Base-by-base conservation (phyloP, 805 yeast species). In the Ogataea methylovora region DNA sequence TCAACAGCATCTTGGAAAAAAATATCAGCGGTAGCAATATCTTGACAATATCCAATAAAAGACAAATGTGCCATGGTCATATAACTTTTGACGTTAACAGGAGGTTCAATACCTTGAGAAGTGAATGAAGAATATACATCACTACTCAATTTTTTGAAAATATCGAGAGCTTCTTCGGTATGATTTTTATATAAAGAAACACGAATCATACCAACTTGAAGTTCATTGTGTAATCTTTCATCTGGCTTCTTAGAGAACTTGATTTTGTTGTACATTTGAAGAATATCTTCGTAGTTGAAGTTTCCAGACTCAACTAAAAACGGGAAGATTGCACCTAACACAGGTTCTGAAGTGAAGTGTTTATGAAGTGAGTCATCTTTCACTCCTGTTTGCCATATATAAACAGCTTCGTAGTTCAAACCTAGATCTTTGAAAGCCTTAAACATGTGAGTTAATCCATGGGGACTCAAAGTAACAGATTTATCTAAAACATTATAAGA, bases 1-100 rank as follows among this genome's bases (percentile, higher is more conserved):
- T 67, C 65, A 27, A 81, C 56, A 4, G 85, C 88, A 51, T 79
- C 80, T 44, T 78, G 78, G 52, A 81, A 84, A 51, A 84, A 85
- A 24, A 76, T 72, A 47, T 72, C 71, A 2, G 94, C 84, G 29
- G 86, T 78, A 28, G 66, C 63, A 37, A 79, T 62, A 52, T 84
- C 87, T 46, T 69, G 69, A 56, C 86, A 81, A 44, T 73, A 76
- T 30, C 92, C 92, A 49, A 85, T 76, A 46, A 85, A 84, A 4
- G 79, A 66, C 40, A 83, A 66, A 61, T 85, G 95, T 30, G 84
- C 79, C 49, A 79, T 84, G 16, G 81, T 71, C 54, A 83, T 61
- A 23, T 79, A 71, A 29, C 75, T 67, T 30, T 40, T 44, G 63
- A 59, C 51, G 58, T 61, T 47, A 10, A 43, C 39, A n/a, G 58